A percentile compares a stretch with the other conserved stretches of the same genome.
Evolutionary conservation across 169 alveolate genomes (phyloP).

Genomic region (Cryptosporidium canis): DNA sequence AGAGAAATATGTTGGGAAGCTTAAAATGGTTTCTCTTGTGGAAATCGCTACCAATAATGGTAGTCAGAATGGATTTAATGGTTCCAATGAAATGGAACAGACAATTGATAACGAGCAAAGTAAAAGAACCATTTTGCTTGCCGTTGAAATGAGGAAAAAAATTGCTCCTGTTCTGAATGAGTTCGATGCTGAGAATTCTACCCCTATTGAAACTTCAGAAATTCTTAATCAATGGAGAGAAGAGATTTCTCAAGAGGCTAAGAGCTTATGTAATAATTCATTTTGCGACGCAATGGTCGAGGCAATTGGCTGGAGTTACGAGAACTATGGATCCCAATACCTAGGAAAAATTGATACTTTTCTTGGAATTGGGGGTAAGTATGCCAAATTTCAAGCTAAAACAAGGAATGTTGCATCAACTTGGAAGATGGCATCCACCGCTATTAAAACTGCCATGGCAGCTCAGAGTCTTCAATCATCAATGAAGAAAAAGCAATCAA

Average conservation of each 20-base stretch:
- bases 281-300: slow-evolving; percentile 86
- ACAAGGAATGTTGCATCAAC: slow-evolving; percentile 82
- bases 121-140: slow-evolving; percentile 85
- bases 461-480: slow-evolving; percentile 76
- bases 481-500: background rate
- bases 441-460: slow-evolving; percentile 82
- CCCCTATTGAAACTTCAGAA: slow-evolving; percentile 72
- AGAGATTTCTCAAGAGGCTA: slow-evolving; percentile 79
- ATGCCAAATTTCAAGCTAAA: slow-evolving; percentile 85
- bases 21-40: slow-evolving; percentile 85
- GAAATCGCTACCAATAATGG: slow-evolving; percentile 76
- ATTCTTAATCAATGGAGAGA: slow-evolving; percentile 75
- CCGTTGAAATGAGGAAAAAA: slow-evolving; percentile 80
- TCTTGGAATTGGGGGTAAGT: slow-evolving; percentile 85
- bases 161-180: slow-evolving; percentile 28
- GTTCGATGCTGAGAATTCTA: slow-evolving; percentile 66
- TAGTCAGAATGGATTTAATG: background rate
- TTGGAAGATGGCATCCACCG: slow-evolving; percentile 81
- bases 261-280: slow-evolving; percentile 83
- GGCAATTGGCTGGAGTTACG: slow-evolving; percentile 91
- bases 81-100: slow-evolving; percentile 13
- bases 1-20: slow-evolving; percentile 88
- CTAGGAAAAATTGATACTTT: slow-evolving; percentile 86
- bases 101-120: slow-evolving; percentile 74
- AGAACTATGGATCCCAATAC: slow-evolving; percentile 87